These are phyloP conservation scores for Trichosporon sp. DNA, from an alignment of 1,284 basidiomycete genomes.

Conservation along the genomic window DNA sequence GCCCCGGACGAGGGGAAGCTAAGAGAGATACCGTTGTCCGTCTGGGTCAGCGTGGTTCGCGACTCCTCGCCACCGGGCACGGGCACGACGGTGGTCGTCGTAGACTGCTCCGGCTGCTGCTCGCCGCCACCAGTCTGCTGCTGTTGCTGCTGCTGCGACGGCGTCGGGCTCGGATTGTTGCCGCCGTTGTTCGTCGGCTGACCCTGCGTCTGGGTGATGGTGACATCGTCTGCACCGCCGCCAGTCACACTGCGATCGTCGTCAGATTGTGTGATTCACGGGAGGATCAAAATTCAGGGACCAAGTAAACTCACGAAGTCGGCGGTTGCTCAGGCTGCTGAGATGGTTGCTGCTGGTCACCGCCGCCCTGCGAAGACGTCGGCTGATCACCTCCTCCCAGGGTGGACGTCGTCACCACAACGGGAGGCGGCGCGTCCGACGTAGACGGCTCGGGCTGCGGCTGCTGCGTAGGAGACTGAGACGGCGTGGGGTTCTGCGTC, in stretches of 20 bases:
- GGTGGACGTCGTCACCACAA: neutral
- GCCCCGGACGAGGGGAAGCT: neutral
- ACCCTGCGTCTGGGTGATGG: neutral
- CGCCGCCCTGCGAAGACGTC: neutral
- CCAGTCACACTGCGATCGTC: neutral
- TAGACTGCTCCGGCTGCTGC: neutral
- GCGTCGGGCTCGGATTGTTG: neutral
- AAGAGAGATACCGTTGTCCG: neutral
- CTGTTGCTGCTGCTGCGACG: neutral
- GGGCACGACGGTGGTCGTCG: slow-evolving; percentile 4
- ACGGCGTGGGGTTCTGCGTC: neutral
- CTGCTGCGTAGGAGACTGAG: neutral
- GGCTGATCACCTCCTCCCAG: neutral
- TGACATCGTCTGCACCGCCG: neutral
- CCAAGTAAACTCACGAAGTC: neutral
- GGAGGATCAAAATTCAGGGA: neutral
- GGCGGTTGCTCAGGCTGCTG: neutral
- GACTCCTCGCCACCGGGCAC: neutral
- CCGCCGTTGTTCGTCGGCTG: neutral
- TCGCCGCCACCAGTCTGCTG: neutral
- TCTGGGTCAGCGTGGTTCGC: neutral
- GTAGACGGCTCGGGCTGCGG: neutral
- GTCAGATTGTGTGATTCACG: neutral
- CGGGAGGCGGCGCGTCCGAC: neutral
- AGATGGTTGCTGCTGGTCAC: neutral